Conservation (phyloP, 139 green algal species). For the Pseudopediastrum boryanum region DNA sequence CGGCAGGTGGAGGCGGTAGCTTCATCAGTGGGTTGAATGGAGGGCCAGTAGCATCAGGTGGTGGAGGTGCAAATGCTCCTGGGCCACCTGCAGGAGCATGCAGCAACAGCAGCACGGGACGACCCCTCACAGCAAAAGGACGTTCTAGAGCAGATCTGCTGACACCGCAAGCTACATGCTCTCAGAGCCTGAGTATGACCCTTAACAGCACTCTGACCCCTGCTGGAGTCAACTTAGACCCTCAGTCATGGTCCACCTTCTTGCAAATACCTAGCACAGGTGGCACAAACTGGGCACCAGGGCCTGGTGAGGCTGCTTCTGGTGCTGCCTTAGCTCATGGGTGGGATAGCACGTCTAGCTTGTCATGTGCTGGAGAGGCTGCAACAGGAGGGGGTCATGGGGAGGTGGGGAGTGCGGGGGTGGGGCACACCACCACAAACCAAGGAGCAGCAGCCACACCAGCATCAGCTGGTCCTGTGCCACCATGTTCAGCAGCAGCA, state of each 20-base stretch:
- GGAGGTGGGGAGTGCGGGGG: too few species aligned
- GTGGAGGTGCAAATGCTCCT: too few species aligned
- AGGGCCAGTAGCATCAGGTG: too few species aligned
- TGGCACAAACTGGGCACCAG: not conserved
- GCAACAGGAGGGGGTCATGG: constrained; percentile 4
- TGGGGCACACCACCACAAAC: too few species aligned
- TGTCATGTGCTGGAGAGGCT: too few species aligned
- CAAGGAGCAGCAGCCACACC: too few species aligned
- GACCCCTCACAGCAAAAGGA: constrained; percentile 29
- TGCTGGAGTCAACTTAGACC: constrained; percentile 19
- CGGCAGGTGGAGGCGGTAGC: too few species aligned
- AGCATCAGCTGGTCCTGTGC: not conserved
- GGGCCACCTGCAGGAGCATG: too few species aligned
- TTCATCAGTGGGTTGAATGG: too few species aligned
- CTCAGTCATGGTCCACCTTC: constrained; percentile 35
- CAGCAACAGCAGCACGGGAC: constrained; percentile 8
- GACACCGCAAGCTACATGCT: not conserved
- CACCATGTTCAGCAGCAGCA: constrained; percentile 24
- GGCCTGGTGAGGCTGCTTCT: not conserved
- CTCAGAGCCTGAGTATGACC: not conserved
- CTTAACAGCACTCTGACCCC: not conserved
- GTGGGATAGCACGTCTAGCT: too few species aligned
- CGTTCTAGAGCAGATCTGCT: constrained; percentile 10
- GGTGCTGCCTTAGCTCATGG: too few species aligned
- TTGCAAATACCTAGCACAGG: not conserved